Conservation (phyloP, 1,284 basidiomycete species). For the Microstroma glucosiphilum region DNA sequence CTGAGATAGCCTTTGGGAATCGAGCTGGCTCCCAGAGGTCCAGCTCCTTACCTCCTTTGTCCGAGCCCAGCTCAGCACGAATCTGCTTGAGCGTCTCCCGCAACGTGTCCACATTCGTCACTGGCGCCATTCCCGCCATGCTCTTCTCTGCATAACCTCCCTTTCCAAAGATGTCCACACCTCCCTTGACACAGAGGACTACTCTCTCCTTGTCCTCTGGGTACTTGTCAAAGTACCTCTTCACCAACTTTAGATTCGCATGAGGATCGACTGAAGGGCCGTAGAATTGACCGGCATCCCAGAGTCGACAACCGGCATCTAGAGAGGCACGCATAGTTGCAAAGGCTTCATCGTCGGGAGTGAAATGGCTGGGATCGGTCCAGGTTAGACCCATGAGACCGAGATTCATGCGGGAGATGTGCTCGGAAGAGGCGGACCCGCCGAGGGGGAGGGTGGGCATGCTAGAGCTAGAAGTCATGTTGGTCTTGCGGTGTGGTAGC, state of each 20-base stretch:
- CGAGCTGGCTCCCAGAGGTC: constrained; percentile 35
- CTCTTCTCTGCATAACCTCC: constrained; percentile 18
- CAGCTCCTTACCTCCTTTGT: constrained; percentile 31
- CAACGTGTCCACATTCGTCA: constrained; percentile 21
- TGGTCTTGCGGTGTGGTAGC: too few relatives aligned
- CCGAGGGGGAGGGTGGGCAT: neutral
- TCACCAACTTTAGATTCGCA: constrained; percentile 54
- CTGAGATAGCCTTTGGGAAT: neutral
- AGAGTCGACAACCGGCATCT: constrained; percentile 57
- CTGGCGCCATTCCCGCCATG: constrained; percentile 17
- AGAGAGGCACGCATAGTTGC: constrained; percentile 61
- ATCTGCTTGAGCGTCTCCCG: constrained; percentile 26
- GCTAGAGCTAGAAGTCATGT: too few relatives aligned
- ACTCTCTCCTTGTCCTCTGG: constrained; percentile 59
- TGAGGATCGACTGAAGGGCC: constrained; percentile 45
- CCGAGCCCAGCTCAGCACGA: constrained; percentile 25
- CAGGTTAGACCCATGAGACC: constrained; percentile 40
- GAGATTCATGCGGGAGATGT: constrained; percentile 1
- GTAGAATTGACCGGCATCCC: constrained; percentile 55
- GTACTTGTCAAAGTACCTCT: constrained; percentile 56
- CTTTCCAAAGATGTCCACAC: constrained; percentile 25
- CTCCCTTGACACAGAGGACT: constrained; percentile 58
- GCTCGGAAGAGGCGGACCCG: neutral
- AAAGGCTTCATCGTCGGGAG: constrained; percentile 60
- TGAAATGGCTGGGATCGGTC: constrained; percentile 17